Evolutionary conservation across 441 rosid genomes (phyloP).

Genomic region (Manihot esculenta): DNA sequence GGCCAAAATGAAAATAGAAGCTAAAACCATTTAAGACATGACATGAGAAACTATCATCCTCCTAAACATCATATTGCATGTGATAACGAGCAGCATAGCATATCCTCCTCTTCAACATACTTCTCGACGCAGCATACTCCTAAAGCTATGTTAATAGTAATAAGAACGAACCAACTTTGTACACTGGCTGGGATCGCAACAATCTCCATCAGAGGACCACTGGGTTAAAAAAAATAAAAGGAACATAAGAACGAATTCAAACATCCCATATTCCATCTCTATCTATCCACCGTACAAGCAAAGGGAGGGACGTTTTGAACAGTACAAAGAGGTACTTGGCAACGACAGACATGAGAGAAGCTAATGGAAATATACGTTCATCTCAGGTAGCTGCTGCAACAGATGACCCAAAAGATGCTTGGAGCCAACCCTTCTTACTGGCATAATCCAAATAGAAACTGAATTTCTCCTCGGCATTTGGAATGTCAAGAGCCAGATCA

Average conservation of each 20-base stretch:
- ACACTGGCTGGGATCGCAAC: constrained; percentile 38
- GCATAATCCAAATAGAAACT: constrained; percentile 63
- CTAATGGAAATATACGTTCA: constrained; percentile 13
- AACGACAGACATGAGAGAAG: constrained; percentile 23
- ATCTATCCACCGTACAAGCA: constrained; percentile 25
- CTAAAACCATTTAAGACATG: no score
- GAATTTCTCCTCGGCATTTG: constrained; percentile 87
- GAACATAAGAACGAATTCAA: constrained; percentile 31
- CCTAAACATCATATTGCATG: constrained; percentile 18
- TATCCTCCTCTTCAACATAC: not conserved
- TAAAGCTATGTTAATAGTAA: constrained; percentile 26
- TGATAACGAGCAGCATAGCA: constrained; percentile 14
- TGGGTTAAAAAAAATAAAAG: no score
- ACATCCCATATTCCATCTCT: constrained; percentile 24
- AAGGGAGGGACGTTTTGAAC: constrained; percentile 13
- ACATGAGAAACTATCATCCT: not conserved
- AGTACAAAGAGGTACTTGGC: constrained; percentile 17
- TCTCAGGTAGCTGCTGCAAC: constrained; percentile 38
- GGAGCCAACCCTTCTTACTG: constrained; percentile 79
- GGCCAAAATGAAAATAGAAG: not conserved
- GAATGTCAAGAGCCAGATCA: constrained; percentile 94
- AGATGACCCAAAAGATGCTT: constrained; percentile 49
- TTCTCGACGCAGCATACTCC: constrained; percentile 19
- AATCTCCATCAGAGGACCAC: constrained; percentile 37
- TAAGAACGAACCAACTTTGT: constrained; percentile 33